These are phyloP conservation scores for Otatea glauca DNA, from an alignment of 176 grass and related monocot genomes.

Conservation along the genomic window DNA sequence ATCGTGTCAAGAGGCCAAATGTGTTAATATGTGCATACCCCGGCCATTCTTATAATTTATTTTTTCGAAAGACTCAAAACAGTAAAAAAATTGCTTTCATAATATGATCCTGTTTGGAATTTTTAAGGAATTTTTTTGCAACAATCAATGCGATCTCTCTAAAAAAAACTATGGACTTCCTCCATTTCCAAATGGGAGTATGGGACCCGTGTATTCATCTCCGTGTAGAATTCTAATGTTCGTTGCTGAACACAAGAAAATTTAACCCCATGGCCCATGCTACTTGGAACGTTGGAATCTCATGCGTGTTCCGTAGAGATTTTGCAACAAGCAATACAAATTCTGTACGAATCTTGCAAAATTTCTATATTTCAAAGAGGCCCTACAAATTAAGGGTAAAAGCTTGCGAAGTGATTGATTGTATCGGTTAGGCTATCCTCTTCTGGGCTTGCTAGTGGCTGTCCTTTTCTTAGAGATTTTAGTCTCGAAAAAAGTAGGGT, in stretches of 20 bases:
- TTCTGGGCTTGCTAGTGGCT: neutral
- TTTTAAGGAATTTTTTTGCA: neutral
- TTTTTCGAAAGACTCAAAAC: too few species aligned
- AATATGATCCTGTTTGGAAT: neutral
- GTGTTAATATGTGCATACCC: too few species aligned
- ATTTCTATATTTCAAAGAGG: neutral
- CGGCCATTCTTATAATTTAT: too few species aligned
- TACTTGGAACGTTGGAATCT: neutral
- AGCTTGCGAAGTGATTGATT: neutral
- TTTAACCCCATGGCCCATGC: neutral
- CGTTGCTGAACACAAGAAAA: neutral
- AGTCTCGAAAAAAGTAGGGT: slow-evolving; percentile 21
- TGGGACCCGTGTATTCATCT: neutral
- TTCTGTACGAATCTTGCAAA: neutral
- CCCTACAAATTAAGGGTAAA: neutral
- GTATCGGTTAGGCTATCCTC: too few species aligned
- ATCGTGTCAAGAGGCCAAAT: too few species aligned
- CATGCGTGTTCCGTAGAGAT: neutral
- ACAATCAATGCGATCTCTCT: neutral
- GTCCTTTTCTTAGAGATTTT: slow-evolving; percentile 51
- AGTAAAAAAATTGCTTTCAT: too few species aligned
- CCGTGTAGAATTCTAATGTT: neutral
- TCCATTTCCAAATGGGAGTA: neutral
- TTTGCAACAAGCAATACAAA: neutral
- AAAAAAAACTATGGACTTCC: neutral